Evolutionary conservation across 78 protist genomes (phyloP).

Genomic region (Cavenderia fasciculata): DNA sequence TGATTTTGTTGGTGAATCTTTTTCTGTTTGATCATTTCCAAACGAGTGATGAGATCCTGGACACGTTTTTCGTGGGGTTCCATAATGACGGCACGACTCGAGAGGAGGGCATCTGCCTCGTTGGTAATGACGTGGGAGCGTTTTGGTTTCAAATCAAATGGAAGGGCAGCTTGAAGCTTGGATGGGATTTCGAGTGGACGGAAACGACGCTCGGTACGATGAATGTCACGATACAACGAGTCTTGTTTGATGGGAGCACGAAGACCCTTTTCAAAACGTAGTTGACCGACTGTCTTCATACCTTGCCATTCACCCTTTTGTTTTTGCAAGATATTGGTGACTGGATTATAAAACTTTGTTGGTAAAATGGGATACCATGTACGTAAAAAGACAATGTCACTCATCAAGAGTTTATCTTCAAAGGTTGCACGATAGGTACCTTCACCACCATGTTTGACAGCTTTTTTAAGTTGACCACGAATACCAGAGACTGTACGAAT

Average conservation of each 20-base stretch:
- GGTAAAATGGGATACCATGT: slow-evolving; percentile 97
- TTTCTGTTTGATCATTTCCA: slow-evolving; percentile 41
- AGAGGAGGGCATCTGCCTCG: not conserved
- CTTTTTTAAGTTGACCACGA: slow-evolving; percentile 97
- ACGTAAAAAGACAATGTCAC: slow-evolving; percentile 96
- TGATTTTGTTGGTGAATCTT: slow-evolving; percentile 46
- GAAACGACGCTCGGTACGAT: slow-evolving; percentile 18
- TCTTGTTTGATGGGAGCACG: slow-evolving; percentile 84
- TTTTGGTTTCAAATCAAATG: slow-evolving; percentile 68
- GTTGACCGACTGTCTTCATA: slow-evolving; percentile 86
- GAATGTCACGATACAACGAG: slow-evolving; percentile 82
- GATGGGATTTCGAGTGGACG: slow-evolving; percentile 34
- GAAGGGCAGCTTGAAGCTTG: slow-evolving; percentile 30
- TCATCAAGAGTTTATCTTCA: slow-evolving; percentile 95
- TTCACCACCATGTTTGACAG: slow-evolving; percentile 83
- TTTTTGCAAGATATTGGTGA: slow-evolving; percentile 82
- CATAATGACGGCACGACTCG: slow-evolving; percentile 23
- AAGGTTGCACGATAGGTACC: slow-evolving; percentile 98
- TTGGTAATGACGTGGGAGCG: not conserved
- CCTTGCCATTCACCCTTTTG: slow-evolving; percentile 28
- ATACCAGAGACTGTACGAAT: slow-evolving; percentile 99
- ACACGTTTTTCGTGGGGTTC: slow-evolving; percentile 54
- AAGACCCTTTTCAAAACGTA: slow-evolving; percentile 82
- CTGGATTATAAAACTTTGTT: slow-evolving; percentile 94
- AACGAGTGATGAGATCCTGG: slow-evolving; percentile 14